phyloP scores from a whole-genome alignment of 257 asterid genomes.

The Buddleja alternifolia region DNA sequence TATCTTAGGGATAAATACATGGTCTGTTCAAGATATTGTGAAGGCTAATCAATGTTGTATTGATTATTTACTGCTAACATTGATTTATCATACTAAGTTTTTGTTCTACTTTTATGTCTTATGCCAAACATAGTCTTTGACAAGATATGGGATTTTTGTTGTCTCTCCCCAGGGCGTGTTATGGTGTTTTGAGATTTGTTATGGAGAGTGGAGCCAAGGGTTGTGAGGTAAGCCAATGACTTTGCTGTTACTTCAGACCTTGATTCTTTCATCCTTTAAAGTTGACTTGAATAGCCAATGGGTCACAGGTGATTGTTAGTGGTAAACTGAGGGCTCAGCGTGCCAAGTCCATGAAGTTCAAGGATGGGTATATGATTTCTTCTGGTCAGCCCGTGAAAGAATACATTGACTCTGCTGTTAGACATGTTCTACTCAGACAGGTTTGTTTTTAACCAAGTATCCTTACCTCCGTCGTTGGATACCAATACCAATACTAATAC shows the following conservation, averaged over 20 bases:
- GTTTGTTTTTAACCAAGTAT: background rate
- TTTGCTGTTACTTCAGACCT: background rate
- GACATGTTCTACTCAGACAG: conserved; percentile 45
- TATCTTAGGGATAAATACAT: background rate
- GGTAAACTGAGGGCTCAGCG: conserved; percentile 41
- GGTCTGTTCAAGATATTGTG: background rate
- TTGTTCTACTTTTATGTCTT: background rate
- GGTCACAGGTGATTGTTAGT: conserved; percentile 38
- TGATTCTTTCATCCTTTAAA: background rate
- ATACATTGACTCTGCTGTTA: conserved; percentile 44
- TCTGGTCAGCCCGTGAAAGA: conserved; percentile 48
- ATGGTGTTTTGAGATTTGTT: conserved; percentile 59
- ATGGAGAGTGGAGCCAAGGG: conserved; percentile 73
- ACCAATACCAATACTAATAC: background rate
- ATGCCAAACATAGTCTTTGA: background rate
- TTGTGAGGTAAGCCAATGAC: conserved; percentile 43
- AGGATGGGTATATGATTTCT: conserved; percentile 46
- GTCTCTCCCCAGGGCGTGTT: conserved; percentile 45
- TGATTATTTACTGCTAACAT: conserved; percentile 30
- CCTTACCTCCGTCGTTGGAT: background rate
- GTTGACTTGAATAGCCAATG: background rate
- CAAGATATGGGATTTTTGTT: background rate
- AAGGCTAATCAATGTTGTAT: background rate
- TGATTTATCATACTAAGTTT: too few species aligned
- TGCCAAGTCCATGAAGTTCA: conserved; percentile 45